Evolutionary conservation across 768 basidiomycete species (phyloP).

Genomic region (Pisolithus albus): DNA sequence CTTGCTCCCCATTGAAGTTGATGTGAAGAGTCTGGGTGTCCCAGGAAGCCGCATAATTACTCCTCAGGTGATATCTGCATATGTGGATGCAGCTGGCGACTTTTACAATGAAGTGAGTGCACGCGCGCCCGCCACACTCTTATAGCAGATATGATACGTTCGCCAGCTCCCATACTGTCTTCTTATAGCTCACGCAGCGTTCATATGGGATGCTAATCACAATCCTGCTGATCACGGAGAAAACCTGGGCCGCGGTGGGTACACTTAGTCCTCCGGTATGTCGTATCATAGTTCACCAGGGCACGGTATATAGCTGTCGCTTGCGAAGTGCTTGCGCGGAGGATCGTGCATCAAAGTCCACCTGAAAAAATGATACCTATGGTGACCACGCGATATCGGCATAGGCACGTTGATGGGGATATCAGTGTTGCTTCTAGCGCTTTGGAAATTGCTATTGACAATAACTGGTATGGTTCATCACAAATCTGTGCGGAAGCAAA

Average conservation of each 20-base stretch:
- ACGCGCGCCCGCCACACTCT: not conserved
- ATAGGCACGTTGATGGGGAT: slow-evolving; percentile 69
- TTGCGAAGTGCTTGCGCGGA: slow-evolving; percentile 79
- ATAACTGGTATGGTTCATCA: slow-evolving; percentile 56
- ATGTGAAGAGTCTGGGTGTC: slow-evolving; percentile 54
- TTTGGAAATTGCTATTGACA: slow-evolving; percentile 87
- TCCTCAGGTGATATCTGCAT: slow-evolving; percentile 70
- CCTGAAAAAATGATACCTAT: slow-evolving; percentile 58
- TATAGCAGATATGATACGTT: not conserved
- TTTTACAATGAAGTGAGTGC: slow-evolving; percentile 71
- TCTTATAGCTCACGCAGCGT: slow-evolving; percentile 69
- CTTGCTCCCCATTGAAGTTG: slow-evolving; percentile 78
- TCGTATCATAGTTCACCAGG: not conserved
- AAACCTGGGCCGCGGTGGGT: slow-evolving; percentile 68
- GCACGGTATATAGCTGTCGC: slow-evolving; percentile 48
- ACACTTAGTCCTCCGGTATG: not conserved
- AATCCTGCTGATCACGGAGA: slow-evolving; percentile 86
- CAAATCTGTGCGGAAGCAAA: not conserved
- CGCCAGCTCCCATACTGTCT: slow-evolving; percentile 75
- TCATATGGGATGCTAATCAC: slow-evolving; percentile 73
- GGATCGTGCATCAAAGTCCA: slow-evolving; percentile 65
- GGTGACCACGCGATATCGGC: slow-evolving; percentile 74
- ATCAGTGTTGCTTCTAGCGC: slow-evolving; percentile 67
- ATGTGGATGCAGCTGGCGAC: slow-evolving; percentile 77
- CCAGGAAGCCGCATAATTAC: slow-evolving; percentile 83